A percentile compares a stretch with the other conserved stretches of the same genome.
phyloP scores from a whole-genome alignment of 805 yeast genomes.

The Saccharomycopsis fermentans region DNA sequence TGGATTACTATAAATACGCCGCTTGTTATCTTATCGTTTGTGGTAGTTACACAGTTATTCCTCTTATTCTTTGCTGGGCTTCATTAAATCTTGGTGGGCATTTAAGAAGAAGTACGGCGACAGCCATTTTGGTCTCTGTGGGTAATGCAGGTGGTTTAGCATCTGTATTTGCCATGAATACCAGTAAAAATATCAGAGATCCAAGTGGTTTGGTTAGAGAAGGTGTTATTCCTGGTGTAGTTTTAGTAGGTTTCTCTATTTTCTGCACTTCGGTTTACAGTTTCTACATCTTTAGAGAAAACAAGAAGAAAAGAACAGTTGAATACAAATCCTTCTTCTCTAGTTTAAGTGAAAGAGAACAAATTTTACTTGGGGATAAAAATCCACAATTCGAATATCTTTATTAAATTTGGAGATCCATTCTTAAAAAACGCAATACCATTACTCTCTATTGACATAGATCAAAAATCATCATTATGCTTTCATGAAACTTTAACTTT shows the following conservation, averaged over 20 bases:
- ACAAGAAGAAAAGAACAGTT: conserved; percentile 21
- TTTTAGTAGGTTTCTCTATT: conserved; percentile 35
- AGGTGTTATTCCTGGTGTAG: conserved; percentile 44
- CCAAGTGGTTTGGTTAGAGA: conserved; percentile 21
- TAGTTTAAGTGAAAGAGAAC: conserved; percentile 10
- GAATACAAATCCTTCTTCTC: conserved; percentile 11
- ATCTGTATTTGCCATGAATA: conserved; percentile 30
- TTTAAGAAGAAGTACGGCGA: conserved; percentile 44
- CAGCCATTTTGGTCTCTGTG: conserved; percentile 56
- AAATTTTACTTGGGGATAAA: conserved; percentile 9
- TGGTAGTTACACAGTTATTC: conserved; percentile 58
- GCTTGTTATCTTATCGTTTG: conserved; percentile 51
- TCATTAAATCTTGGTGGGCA: conserved; percentile 56
- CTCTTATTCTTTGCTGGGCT: conserved; percentile 56
- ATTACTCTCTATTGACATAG: neutral
- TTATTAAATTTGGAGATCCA: neutral
- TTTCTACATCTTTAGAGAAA: conserved; percentile 24
- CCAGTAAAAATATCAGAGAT: conserved; percentile 13
- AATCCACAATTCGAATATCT: conserved; percentile 15
- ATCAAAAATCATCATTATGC: too few species aligned
- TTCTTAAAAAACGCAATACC: too few species aligned
- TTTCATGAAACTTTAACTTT: too few species aligned
- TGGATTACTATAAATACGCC: conserved; percentile 38
- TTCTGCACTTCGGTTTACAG: conserved; percentile 28
- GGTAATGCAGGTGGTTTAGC: conserved; percentile 53